phyloP scores from a whole-genome alignment of 306 rosid species.

The Gillenia trifoliata region DNA sequence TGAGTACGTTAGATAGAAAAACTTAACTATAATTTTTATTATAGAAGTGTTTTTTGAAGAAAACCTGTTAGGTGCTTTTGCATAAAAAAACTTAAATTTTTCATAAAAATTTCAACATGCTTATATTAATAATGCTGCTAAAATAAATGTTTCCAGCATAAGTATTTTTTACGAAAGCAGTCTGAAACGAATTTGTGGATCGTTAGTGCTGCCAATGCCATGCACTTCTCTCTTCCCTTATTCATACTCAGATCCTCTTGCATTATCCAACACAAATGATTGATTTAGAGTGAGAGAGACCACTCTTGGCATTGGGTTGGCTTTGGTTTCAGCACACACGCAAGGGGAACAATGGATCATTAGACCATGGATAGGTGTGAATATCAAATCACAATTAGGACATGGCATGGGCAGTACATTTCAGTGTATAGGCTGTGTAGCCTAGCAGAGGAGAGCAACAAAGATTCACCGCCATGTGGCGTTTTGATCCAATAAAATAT shows the following conservation, averaged over 20 bases:
- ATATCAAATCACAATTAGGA: neutral
- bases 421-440: neutral
- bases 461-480: no score
- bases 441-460: no score
- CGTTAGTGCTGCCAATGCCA: no score
- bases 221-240: neutral
- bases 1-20: no score
- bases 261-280: constrained; percentile 4
- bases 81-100: neutral
- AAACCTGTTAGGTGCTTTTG: neutral
- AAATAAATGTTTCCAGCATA: no score
- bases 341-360: neutral
- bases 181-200: no score
- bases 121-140: no score
- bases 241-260: no score
- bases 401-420: neutral
- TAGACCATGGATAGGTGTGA: neutral
- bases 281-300: constrained; percentile 5
- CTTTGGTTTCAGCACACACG: constrained; percentile 6
- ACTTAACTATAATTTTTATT: neutral
- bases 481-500: no score
- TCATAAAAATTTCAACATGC: no score
- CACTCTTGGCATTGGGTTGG: neutral
- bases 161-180: no score
- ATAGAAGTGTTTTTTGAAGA: neutral